Conservation (phyloP, 2,329 filamentous ascomycete genomes). For the Teratosphaeria gauchensis region DNA sequence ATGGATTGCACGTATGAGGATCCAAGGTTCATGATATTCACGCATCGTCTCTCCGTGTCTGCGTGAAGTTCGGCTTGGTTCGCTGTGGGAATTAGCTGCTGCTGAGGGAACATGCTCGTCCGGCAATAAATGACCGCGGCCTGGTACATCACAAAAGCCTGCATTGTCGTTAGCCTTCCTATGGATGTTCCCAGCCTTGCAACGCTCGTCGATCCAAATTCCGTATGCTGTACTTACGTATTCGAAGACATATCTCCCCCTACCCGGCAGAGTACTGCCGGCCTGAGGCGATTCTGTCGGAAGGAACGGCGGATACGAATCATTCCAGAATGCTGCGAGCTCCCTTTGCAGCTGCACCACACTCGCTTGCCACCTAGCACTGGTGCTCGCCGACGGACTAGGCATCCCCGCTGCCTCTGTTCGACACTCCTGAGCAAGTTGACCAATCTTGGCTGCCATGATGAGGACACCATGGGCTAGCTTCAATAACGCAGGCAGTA, state of each 20-base stretch:
- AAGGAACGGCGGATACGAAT: constrained; percentile 19
- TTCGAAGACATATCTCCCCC: constrained; percentile 28
- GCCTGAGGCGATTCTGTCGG: constrained; percentile 10
- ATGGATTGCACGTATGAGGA: constrained; percentile 30
- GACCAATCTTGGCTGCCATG: constrained; percentile 36
- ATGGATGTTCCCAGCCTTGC: not conserved
- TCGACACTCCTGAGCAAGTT: constrained; percentile 34
- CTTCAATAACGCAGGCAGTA: constrained; percentile 31
- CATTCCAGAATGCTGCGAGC: constrained; percentile 19
- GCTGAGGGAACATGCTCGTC: constrained; percentile 44
- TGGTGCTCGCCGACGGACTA: constrained; percentile 11
- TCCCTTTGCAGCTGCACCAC: constrained; percentile 20
- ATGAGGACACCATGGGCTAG: constrained; percentile 38
- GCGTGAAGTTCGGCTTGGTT: constrained; percentile 22
- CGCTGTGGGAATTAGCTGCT: constrained; percentile 32
- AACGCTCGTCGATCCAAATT: not conserved
- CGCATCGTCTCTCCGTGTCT: constrained; percentile 37
- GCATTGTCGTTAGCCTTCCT: constrained; percentile 17
- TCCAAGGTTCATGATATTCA: constrained; percentile 37
- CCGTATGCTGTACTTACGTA: constrained; percentile 28
- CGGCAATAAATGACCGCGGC: constrained; percentile 42
- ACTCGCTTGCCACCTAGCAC: constrained; percentile 18
- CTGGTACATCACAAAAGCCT: constrained; percentile 40
- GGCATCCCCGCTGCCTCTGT: constrained; percentile 16
- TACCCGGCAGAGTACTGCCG: constrained; percentile 23